Evolutionary conservation across 345 rosid genomes (phyloP).

Genomic region (Populus euphratica): DNA sequence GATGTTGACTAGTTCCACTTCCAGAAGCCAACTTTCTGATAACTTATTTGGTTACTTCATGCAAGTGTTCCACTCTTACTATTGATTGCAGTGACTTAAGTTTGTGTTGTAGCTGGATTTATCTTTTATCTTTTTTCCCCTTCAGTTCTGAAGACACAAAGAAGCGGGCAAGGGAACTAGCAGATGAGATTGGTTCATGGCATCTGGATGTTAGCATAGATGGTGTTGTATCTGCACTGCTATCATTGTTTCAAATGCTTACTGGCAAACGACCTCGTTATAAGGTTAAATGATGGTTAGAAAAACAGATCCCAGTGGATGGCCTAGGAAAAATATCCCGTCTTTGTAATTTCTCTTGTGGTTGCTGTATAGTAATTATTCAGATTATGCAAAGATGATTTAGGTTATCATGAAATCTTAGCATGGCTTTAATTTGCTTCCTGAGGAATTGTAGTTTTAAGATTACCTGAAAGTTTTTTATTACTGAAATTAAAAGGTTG

Average conservation of each 20-base stretch:
- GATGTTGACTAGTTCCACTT: background rate
- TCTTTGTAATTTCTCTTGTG: background rate
- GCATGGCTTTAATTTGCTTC: background rate
- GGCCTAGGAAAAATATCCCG: background rate
- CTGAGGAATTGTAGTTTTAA: background rate
- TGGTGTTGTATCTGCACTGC: conserved; percentile 68
- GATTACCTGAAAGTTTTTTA: background rate
- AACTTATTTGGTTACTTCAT: background rate
- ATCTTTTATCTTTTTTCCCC: background rate
- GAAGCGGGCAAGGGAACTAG: conserved; percentile 67
- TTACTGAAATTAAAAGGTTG: background rate
- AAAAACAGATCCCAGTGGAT: background rate
- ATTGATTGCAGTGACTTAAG: background rate
- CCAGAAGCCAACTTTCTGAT: background rate
- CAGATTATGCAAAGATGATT: background rate
- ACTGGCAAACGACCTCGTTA: conserved; percentile 78
- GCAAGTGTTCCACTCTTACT: background rate
- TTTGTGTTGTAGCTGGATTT: background rate
- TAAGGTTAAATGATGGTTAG: conserved; percentile 45
- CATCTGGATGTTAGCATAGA: conserved; percentile 89
- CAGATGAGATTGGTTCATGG: conserved; percentile 91
- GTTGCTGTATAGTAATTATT: background rate
- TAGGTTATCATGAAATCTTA: background rate
- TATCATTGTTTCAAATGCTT: conserved; percentile 72
- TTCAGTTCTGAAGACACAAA: conserved; percentile 74